Percentiles rank a stretch among this genome's conserved stretches.
These are phyloP conservation scores for Irpex sp. DNA, from an alignment of 1,284 basidiomycete species.

Conservation along the genomic window DNA sequence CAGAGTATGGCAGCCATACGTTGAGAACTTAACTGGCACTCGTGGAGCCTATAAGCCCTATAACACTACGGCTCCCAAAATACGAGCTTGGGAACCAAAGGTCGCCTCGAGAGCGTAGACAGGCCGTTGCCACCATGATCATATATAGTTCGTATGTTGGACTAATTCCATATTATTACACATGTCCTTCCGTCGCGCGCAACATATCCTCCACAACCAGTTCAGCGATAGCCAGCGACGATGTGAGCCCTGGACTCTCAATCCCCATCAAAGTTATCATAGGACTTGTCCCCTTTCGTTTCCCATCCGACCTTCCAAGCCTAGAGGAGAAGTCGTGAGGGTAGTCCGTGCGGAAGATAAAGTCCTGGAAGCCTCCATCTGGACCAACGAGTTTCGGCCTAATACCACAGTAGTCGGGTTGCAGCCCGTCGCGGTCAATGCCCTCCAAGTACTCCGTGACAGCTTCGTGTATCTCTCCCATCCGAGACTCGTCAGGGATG, in stretches of 20 bases:
- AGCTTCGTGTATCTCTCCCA: conserved; percentile 64
- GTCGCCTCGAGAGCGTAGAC: conserved; percentile 40
- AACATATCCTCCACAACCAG: conserved; percentile 62
- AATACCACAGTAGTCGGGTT: conserved; percentile 90
- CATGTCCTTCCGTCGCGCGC: conserved; percentile 16
- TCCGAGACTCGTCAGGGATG: conserved; percentile 60
- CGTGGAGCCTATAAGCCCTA: conserved; percentile 86
- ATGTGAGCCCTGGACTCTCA: conserved; percentile 76
- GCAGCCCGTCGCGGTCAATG: conserved; percentile 61
- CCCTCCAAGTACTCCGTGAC: conserved; percentile 75
- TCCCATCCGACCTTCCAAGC: conserved; percentile 12
- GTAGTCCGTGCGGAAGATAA: conserved; percentile 62
- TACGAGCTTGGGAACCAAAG: conserved; percentile 82
- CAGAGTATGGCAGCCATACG: conserved; percentile 52
- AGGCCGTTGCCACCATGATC: background rate
- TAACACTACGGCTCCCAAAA: conserved; percentile 82
- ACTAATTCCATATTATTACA: conserved; percentile 7
- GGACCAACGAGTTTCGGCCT: conserved; percentile 86
- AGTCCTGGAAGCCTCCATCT: conserved; percentile 81
- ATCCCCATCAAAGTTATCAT: conserved; percentile 80
- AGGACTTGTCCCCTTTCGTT: conserved; percentile 25
- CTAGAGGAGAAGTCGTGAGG: conserved; percentile 25
- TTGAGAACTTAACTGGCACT: conserved; percentile 90
- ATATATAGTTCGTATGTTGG: background rate
- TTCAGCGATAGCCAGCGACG: conserved; percentile 74